Base-by-base conservation (phyloP, 2,329 filamentous ascomycete species). In the Diaporthe sp. region DNA sequence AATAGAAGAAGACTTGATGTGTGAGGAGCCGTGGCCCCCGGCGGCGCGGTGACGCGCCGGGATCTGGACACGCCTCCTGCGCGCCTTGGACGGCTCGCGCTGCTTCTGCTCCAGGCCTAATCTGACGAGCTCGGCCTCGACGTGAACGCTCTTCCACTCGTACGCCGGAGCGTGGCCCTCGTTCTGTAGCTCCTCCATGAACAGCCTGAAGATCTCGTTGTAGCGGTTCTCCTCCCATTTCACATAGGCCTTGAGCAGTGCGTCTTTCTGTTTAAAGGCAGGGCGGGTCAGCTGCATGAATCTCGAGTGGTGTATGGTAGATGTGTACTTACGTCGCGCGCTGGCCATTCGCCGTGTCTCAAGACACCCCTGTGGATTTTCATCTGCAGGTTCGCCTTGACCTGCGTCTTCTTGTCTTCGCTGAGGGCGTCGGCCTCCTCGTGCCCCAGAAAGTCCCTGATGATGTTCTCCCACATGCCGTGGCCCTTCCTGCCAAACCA, bases 381-480 rank as follows among this genome's bases (percentile, higher is more conserved):
- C 89, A 91, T 91, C 78, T 91, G 89, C 6, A 91, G 83, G 68
- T 86, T 86, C 67, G 89, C 87, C 77, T 88, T 88, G 77, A 85
- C 90, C 75, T 87, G 85, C 3, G 80, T 81, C 69, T 86, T 85
- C 75, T 91, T 90, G 57, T 85, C 84, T 37, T 89, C 86, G 89
- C 89, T 91, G 88, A 91, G 90, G 39, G 88, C 87, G 77, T 89
- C 88, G 15, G 89, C 89, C 78, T 69, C 49, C 88, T 89, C 70
- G 85, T 83, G 25, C 85, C 79, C 31, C 39, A 72, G 53, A 76
- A 85, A 91, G 74, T 87, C 85, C 7, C 79, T 80, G 67, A 86
- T 84, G 74, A 91, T 90, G 53, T 85, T 83, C 34, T 89, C 86
- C 89, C 89, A 91, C 89, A 91, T 91, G 46, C 89, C 88, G 77